Percentiles rank a stretch among this genome's conserved stretches.
These are phyloP conservation scores for Sporothrix schenckii DNA, from an alignment of 2,329 filamentous ascomycete genomes.

Conservation along the genomic window DNA sequence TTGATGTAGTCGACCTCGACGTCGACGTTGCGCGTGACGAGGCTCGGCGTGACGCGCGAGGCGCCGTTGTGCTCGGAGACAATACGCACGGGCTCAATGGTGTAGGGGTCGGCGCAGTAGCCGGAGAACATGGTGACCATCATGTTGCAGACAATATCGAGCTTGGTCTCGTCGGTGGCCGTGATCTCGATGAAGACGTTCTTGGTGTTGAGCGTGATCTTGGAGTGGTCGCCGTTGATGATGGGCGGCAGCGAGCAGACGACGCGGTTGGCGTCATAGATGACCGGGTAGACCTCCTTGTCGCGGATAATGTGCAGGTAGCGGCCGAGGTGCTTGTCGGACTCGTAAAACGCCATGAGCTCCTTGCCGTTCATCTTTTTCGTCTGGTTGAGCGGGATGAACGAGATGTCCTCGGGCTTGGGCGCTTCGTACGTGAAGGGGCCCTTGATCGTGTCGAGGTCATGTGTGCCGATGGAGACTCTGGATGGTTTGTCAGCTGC, in stretches of 20 bases:
- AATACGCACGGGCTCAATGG: conserved; percentile 90
- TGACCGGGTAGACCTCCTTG: conserved; percentile 91
- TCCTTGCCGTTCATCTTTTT: conserved; percentile 85
- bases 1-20: conserved; percentile 95
- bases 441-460: conserved; percentile 88
- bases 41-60: conserved; percentile 77
- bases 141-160: conserved; percentile 80
- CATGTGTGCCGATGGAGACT: conserved; percentile 96
- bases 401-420: conserved; percentile 87
- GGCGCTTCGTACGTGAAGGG: conserved; percentile 97
- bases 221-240: conserved; percentile 96
- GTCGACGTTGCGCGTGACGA: conserved; percentile 74
- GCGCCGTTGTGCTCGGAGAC: conserved; percentile 88
- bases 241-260: conserved; percentile 96
- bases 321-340: conserved; percentile 86
- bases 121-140: conserved; percentile 96
- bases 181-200: conserved; percentile 97
- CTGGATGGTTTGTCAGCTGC: conserved; percentile 13
- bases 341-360: conserved; percentile 93
- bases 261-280: conserved; percentile 82
- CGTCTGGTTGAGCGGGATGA: conserved; percentile 86
- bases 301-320: conserved; percentile 88
- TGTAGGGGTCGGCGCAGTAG: conserved; percentile 86
- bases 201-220: conserved; percentile 86
- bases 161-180: conserved; percentile 91